phyloP scores from a whole-genome alignment of 805 yeast genomes.

The Hanseniaspora lachancei region DNA sequence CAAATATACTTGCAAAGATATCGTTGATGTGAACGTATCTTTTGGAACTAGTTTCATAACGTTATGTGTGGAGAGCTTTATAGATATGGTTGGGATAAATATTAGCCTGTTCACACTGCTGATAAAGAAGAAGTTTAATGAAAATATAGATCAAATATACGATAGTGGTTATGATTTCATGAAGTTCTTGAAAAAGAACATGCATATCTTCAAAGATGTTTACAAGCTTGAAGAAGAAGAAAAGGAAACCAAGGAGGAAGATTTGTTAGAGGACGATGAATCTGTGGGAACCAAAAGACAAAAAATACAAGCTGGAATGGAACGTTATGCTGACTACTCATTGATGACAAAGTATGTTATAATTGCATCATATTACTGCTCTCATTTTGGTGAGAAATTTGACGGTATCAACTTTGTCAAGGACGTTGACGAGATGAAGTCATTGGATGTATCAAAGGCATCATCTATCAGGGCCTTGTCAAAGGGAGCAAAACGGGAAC shows the following conservation, averaged over 20 bases:
- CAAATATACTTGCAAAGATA: background rate
- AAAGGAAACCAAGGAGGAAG: background rate
- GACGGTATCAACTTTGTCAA: conserved; percentile 2
- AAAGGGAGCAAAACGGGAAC: background rate
- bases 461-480: background rate
- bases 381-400: background rate
- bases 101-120: background rate
- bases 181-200: background rate
- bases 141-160: background rate
- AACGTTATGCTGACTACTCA: background rate
- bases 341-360: background rate
- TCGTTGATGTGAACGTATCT: background rate
- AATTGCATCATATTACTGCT: conserved; percentile 5
- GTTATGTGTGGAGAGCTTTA: conserved; percentile 4
- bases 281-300: background rate
- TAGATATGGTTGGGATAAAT: conserved; percentile 3
- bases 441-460: background rate
- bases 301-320: background rate
- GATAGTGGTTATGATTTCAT: background rate
- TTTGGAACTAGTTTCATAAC: conserved; percentile 1
- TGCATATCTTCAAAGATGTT: background rate
- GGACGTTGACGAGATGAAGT: background rate
- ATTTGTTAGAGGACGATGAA: background rate
- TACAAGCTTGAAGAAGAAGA: background rate
- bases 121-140: background rate